Percentiles rank a stretch among this genome's conserved stretches.
phyloP scores from a whole-genome alignment of 768 basidiomycete genomes.

The Mycena polygramma region DNA sequence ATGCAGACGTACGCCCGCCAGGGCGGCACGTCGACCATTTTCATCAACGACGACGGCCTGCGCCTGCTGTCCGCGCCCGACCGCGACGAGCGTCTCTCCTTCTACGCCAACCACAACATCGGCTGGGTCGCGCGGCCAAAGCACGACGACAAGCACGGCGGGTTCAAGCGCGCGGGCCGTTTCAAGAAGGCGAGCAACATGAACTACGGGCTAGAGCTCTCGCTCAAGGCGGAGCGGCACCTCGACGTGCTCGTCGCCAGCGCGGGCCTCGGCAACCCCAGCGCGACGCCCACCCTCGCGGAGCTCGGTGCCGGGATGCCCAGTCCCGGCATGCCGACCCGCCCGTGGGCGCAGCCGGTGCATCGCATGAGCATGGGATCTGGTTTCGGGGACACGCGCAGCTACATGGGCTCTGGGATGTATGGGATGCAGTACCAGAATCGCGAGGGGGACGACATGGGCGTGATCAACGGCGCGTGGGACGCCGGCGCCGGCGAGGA shows the following conservation, averaged over 20 bases:
- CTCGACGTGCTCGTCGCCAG: constrained; percentile 57
- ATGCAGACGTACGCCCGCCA: constrained; percentile 92
- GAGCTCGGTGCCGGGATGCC: constrained; percentile 21
- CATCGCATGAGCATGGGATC: constrained; percentile 40
- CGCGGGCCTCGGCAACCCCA: constrained; percentile 22
- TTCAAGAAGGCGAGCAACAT: constrained; percentile 97
- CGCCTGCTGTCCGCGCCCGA: constrained; percentile 68
- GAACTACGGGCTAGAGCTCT: constrained; percentile 86
- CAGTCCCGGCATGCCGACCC: neutral
- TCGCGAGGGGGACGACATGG: constrained; percentile 71
- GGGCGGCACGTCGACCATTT: constrained; percentile 82
- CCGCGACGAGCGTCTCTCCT: constrained; percentile 72
- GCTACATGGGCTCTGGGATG: constrained; percentile 47
- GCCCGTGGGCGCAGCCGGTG: neutral
- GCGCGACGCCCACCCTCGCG: constrained; percentile 24
- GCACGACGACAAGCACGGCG: constrained; percentile 66
- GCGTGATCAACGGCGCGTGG: constrained; percentile 43
- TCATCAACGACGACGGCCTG: constrained; percentile 86
- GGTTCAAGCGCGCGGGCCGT: constrained; percentile 80
- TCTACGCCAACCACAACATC: constrained; percentile 80
- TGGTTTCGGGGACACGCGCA: constrained; percentile 42
- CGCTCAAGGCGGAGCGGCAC: constrained; percentile 68
- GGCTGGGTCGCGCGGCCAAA: constrained; percentile 86
- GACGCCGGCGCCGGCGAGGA: constrained; percentile 33
- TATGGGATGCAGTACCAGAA: constrained; percentile 79